Base-by-base conservation (phyloP, 768 basidiomycete species). In the Suillus placidus region DNA sequence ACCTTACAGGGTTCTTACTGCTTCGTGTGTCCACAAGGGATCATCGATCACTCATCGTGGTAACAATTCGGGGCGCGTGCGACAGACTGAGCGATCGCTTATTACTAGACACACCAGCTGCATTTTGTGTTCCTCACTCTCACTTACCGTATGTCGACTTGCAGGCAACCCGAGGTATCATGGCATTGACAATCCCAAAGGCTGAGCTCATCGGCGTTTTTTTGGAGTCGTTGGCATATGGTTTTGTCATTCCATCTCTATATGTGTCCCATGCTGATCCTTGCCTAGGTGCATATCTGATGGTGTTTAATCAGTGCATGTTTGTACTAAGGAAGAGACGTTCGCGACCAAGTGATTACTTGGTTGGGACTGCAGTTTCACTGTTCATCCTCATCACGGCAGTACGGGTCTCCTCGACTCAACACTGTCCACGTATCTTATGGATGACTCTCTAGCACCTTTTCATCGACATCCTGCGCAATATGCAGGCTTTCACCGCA, bases 401-500 rank as follows among this genome's bases (percentile, higher is more conserved):
- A 49, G 67, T 67, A 42, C 45, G 67, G n/a, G n/a, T 35, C 18
- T 45, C 26, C 38, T 37, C 13, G 12, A 38, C 35, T 12, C 26
- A 14, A 8, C 30, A 4, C 7, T 8, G 30, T 45, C 32, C 32
- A 34, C 8, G 9, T 42, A 37, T 49, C 63, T 65, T 20, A 67
- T n/a, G 6, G 1, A 37, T 45, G 57, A 38, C 6, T 38, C n/a
- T 57, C 32, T 56, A 76, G 74, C 74, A 75, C 40, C 40, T 76
- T 32, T 14, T 67, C 35, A 67, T 73, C 43, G 74, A 76, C n/a
- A 61, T 67, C 13, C 60, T 71, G 20, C 74, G 74, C 40, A 38
- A 67, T 8, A 68, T 75, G 52, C 65, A 68, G 6, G 72, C 74
- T 4, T 74, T 75, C 66, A 74, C 72, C 35, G 14, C 37, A 18